These are phyloP conservation scores for Ascochyta fabae DNA, from an alignment of 2,329 filamentous ascomycete species.

Conservation along the genomic window DNA sequence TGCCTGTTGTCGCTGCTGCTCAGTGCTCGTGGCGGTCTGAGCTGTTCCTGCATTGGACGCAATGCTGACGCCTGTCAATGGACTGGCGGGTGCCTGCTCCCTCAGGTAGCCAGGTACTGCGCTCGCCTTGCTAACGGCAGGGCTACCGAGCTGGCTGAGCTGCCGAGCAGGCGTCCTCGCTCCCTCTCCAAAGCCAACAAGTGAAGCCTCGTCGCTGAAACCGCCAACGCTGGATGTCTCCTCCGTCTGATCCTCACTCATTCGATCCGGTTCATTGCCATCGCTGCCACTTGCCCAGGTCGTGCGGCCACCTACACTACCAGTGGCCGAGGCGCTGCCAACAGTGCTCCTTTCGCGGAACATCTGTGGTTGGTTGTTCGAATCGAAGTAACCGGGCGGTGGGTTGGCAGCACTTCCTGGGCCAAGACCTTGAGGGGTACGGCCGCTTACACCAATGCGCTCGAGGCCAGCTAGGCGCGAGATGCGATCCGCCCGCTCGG, in stretches of 20 bases:
- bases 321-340: conserved; percentile 86
- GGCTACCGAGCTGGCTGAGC: conserved; percentile 76
- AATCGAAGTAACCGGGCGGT: conserved; percentile 76
- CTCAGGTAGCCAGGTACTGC: conserved; percentile 44
- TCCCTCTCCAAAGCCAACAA: conserved; percentile 93
- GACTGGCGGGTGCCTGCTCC: conserved; percentile 39
- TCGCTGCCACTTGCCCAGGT: conserved; percentile 73
- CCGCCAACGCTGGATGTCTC: conserved; percentile 71
- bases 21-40: conserved; percentile 37
- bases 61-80: conserved; percentile 41
- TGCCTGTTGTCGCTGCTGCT: conserved; percentile 44
- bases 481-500: conserved; percentile 92
- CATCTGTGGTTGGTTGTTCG: conserved; percentile 69
- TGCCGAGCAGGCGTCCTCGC: conserved; percentile 64
- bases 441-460: conserved; percentile 78
- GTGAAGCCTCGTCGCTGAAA: conserved; percentile 84
- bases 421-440: conserved; percentile 54
- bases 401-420: conserved; percentile 52
- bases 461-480: conserved; percentile 93
- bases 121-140: conserved; percentile 65
- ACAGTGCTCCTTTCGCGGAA: conserved; percentile 83
- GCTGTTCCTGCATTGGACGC: conserved; percentile 37
- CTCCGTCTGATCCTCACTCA: conserved; percentile 70
- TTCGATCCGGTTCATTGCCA: conserved; percentile 68
- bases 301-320: conserved; percentile 72